Evolutionary conservation across 495 filamentous ascomycete species (phyloP).

Genomic region (Acidiella bohemica): DNA sequence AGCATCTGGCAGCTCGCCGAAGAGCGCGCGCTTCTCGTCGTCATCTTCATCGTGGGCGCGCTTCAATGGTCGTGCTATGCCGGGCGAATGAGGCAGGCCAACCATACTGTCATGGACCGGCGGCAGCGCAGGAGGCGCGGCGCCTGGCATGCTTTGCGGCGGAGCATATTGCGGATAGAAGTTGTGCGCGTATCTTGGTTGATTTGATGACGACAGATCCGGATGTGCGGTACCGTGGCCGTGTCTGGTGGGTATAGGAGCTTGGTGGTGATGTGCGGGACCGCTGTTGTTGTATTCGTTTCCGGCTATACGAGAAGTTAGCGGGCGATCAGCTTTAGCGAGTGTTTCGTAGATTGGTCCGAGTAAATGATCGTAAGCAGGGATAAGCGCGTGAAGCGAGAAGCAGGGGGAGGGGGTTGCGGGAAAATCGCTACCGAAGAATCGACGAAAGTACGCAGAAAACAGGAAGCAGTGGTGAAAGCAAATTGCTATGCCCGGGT

Average conservation of each 20-base stretch:
- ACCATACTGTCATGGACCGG: conserved; percentile 56
- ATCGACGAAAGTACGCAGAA: conserved; percentile 5
- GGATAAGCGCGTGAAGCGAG: conserved; percentile 18
- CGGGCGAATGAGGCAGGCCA: no score
- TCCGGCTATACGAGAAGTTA: conserved; percentile 42
- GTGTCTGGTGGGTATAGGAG: conserved; percentile 30
- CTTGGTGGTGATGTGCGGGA: conserved; percentile 50
- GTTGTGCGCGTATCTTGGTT: conserved; percentile 60
- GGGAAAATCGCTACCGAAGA: neutral
- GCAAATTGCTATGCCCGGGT: conserved; percentile 7
- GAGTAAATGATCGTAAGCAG: conserved; percentile 3
- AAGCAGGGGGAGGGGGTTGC: conserved; percentile 7
- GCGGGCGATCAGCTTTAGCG: no score
- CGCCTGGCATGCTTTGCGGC: conserved; percentile 43
- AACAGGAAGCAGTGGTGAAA: no score
- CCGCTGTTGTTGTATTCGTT: conserved; percentile 40
- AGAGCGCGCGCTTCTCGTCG: conserved; percentile 47
- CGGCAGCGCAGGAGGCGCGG: conserved; percentile 49
- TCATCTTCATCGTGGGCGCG: conserved; percentile 32
- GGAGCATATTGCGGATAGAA: conserved; percentile 63
- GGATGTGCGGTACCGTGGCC: no score
- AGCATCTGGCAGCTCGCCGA: conserved; percentile 73
- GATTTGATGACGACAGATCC: conserved; percentile 11
- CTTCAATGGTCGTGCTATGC: conserved; percentile 26
- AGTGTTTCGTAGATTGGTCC: no score